phyloP scores from a whole-genome alignment of 2,329 filamentous ascomycete genomes.

The Diaporthe caulivora region DNA sequence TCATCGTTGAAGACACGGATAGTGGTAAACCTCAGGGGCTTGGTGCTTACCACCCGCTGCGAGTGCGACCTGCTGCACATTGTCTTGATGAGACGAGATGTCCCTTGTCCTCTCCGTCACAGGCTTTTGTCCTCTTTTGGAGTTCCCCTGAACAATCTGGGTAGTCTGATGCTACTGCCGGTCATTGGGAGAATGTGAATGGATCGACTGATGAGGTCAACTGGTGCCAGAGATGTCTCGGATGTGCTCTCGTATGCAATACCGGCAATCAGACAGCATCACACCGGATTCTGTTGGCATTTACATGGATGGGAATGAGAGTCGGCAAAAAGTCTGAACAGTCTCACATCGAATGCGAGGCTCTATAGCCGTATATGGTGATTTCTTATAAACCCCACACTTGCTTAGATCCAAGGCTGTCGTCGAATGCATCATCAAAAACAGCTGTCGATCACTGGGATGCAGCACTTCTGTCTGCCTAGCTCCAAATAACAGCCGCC shows the following conservation, averaged over 20 bases:
- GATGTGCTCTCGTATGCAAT: not conserved
- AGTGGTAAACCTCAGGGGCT: too few relatives aligned
- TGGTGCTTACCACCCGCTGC: too few relatives aligned
- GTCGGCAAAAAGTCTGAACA: not conserved
- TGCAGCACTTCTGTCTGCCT: not conserved
- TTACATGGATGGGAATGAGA: not conserved
- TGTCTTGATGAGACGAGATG: not conserved
- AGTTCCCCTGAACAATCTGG: not conserved
- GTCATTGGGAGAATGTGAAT: not conserved
- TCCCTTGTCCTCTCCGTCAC: not conserved
- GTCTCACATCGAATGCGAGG: not conserved
- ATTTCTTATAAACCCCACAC: not conserved
- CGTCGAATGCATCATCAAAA: not conserved
- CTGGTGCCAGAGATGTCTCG: not conserved
- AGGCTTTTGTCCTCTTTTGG: not conserved
- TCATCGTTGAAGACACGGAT: not conserved
- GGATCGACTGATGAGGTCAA: not conserved
- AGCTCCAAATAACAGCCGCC: not conserved
- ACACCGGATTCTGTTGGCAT: not conserved
- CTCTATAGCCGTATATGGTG: not conserved
- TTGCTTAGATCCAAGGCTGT: not conserved
- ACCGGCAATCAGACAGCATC: not conserved
- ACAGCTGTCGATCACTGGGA: not conserved
- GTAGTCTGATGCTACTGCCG: not conserved
- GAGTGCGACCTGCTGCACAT: not conserved